These are phyloP conservation scores for Uronychia binucleata DNA, from an alignment of 73 alveolate genomes.

Conservation along the genomic window DNA sequence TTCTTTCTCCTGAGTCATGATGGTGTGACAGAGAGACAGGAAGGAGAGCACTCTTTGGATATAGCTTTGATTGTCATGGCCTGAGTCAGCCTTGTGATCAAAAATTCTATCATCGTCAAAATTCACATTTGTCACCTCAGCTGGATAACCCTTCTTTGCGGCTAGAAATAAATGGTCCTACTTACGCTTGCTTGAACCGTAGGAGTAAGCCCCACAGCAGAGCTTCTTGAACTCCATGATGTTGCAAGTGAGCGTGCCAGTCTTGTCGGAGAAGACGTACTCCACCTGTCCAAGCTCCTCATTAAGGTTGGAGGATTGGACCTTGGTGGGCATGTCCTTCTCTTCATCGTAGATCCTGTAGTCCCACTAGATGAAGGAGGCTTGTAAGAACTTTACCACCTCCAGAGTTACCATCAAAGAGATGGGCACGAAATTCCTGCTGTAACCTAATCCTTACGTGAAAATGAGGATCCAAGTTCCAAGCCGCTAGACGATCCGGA, in stretches of 20 bases:
- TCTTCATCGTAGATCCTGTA: slow-evolving; percentile 78
- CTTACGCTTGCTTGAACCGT: slow-evolving; percentile 67
- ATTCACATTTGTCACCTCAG: slow-evolving; percentile 75
- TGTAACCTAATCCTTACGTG: too few relatives aligned
- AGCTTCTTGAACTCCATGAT: slow-evolving; percentile 90
- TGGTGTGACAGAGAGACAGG: slow-evolving; percentile 92
- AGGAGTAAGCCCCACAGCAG: slow-evolving; percentile 74
- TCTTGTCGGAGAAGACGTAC: slow-evolving; percentile 91
- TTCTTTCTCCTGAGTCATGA: slow-evolving; percentile 71
- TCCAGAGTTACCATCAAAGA: slow-evolving; percentile 91
- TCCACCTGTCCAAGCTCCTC: slow-evolving; percentile 95
- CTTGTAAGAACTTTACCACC: slow-evolving; percentile 87
- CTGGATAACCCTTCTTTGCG: slow-evolving; percentile 1
- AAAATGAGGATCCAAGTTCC: slow-evolving; percentile 92
- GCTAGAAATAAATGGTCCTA: too few relatives aligned
- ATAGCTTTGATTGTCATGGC: slow-evolving; percentile 62
- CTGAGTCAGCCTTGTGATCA: slow-evolving; percentile 56
- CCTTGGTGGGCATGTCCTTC: slow-evolving; percentile 81
- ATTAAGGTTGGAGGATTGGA: slow-evolving; percentile 85
- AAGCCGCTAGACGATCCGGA: slow-evolving; percentile 52
- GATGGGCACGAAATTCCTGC: slow-evolving; percentile 96
- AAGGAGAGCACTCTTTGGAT: slow-evolving; percentile 64
- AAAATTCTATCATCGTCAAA: slow-evolving; percentile 73
- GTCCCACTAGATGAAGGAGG: slow-evolving; percentile 87
- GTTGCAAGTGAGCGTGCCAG: slow-evolving; percentile 95